Percentiles rank a stretch among this genome's conserved stretches.
phyloP scores from a whole-genome alignment of 306 rosid species.

The Cucurbita pepo region DNA sequence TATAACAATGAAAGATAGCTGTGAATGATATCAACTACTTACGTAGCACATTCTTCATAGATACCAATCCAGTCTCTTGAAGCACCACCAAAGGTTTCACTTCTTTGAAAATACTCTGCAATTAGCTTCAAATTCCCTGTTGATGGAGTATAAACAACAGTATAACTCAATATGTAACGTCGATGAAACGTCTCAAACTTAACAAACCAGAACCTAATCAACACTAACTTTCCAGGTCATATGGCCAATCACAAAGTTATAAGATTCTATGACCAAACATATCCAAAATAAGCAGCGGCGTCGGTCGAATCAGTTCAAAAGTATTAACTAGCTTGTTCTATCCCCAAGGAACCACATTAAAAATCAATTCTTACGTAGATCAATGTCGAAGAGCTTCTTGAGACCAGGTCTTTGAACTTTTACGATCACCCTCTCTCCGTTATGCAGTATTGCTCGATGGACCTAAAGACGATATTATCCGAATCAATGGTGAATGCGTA shows the following conservation, averaged over 20 bases:
- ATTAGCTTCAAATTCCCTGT: conserved; percentile 81
- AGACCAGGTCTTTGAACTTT: conserved; percentile 97
- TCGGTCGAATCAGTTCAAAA: not conserved
- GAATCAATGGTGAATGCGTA: not conserved
- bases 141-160: not conserved
- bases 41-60: conserved; percentile 92
- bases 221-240: not conserved
- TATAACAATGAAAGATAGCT: not conserved
- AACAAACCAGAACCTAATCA: not conserved
- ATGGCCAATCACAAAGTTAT: not conserved
- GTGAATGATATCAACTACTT: not conserved
- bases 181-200: not conserved
- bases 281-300: not conserved
- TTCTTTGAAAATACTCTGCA: conserved; percentile 86
- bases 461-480: conserved; percentile 25
- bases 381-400: conserved; percentile 92
- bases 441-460: conserved; percentile 83
- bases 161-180: not conserved
- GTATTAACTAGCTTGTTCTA: not conserved
- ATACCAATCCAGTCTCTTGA: conserved; percentile 83
- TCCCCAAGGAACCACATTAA: not conserved
- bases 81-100: conserved; percentile 83
- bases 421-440: conserved; percentile 75
- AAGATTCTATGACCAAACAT: not conserved
- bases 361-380: conserved; percentile 48